A percentile compares a stretch with the other conserved stretches of the same genome.
These are phyloP conservation scores for Bipolaris zeicola DNA, from an alignment of 2,329 filamentous ascomycete genomes.

Conservation along the genomic window DNA sequence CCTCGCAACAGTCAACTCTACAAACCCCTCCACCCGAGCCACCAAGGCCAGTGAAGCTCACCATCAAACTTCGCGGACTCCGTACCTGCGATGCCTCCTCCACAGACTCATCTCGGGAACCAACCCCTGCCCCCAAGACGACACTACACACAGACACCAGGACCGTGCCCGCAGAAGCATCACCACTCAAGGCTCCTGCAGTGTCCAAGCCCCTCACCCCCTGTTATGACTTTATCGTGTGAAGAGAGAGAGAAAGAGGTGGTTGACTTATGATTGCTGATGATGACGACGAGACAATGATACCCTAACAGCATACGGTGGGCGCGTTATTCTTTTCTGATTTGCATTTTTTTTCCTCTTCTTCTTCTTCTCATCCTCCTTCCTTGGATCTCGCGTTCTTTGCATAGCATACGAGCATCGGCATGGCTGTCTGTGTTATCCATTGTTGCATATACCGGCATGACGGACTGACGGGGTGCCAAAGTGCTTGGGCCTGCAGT, in stretches of 20 bases:
- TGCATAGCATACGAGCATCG: conserved; percentile 43
- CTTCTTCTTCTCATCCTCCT: conserved; percentile 11
- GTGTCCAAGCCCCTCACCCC: conserved; percentile 12
- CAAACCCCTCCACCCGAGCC: conserved; percentile 26
- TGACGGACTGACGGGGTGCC: conserved; percentile 36
- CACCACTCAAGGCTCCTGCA: background rate
- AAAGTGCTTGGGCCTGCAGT: conserved; percentile 47
- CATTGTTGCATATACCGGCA: conserved; percentile 34
- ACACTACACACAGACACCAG: background rate
- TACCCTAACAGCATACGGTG: conserved; percentile 30
- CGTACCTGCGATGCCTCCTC: conserved; percentile 33
- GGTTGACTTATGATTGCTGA: conserved; percentile 22
- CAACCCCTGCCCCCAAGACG: conserved; percentile 2
- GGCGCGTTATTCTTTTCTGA: conserved; percentile 27
- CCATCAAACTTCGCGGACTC: conserved; percentile 41
- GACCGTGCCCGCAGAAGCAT: background rate
- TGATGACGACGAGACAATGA: conserved; percentile 24
- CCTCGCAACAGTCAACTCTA: conserved; percentile 33
- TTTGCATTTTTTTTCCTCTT: conserved; percentile 17
- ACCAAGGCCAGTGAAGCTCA: conserved; percentile 37
- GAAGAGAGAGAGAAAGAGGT: conserved; percentile 1
- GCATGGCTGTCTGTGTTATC: conserved; percentile 14
- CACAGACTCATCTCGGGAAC: conserved; percentile 23
- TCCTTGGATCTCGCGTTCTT: conserved; percentile 22
- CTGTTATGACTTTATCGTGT: conserved; percentile 10